Evolutionary conservation across 2,329 filamentous ascomycete genomes (phyloP).

Genomic region (Ophiostoma himal-ulmi): DNA sequence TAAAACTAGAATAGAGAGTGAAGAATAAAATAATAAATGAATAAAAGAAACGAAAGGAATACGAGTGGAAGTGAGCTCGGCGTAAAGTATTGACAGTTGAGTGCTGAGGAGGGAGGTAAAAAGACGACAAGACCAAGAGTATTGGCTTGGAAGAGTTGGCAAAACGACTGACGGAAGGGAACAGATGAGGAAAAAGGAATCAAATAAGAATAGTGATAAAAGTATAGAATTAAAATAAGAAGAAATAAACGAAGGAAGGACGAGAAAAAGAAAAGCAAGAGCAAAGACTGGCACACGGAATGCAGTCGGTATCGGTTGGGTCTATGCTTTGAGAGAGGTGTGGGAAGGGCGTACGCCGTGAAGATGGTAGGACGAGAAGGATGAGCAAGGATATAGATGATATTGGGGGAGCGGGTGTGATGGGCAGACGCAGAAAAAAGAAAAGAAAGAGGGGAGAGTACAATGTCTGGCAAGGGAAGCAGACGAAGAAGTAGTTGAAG

Average conservation of each 20-base stretch:
- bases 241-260: neutral
- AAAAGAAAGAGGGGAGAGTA: neutral
- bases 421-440: neutral
- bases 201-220: neutral
- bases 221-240: neutral
- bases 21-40: neutral
- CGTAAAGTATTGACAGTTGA: neutral
- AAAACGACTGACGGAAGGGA: neutral
- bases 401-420: neutral
- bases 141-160: slow-evolving; percentile 5
- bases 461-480: neutral
- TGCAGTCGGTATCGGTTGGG: neutral
- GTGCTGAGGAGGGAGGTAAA: slow-evolving; percentile 4
- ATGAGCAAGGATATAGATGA: neutral
- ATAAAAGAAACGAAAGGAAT: neutral
- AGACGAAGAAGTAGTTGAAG: neutral
- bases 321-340: neutral
- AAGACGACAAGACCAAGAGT: neutral
- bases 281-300: neutral
- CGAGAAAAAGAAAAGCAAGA: neutral
- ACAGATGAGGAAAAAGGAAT: neutral
- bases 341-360: too few relatives aligned
- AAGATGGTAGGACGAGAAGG: neutral
- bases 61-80: neutral
- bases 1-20: neutral